Conservation (phyloP, 202 grass and related monocot species). For the Panicum hallii region DNA sequence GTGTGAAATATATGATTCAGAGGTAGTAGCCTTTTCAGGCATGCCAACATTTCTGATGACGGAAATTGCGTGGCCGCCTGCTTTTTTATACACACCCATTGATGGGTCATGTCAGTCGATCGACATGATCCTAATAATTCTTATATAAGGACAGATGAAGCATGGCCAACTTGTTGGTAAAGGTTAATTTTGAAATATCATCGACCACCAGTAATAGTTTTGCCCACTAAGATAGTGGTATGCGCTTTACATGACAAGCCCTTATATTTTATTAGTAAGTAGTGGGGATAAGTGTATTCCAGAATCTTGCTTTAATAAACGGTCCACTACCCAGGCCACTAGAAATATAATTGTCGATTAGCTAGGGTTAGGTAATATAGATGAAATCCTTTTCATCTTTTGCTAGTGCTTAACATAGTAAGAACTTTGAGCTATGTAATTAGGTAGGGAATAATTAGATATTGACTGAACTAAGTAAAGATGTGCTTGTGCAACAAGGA, state of each 20-base stretch:
- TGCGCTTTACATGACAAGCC: neutral
- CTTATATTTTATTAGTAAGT: conserved; percentile 16
- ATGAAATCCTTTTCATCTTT: conserved; percentile 12
- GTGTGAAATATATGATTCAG: too few species aligned
- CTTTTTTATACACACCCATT: too few species aligned
- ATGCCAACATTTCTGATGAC: too few species aligned
- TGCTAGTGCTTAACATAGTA: neutral
- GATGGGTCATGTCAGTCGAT: too few species aligned
- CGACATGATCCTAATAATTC: neutral
- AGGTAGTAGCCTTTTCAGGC: too few species aligned
- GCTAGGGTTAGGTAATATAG: neutral
- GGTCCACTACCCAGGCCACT: neutral
- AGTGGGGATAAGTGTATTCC: conserved; percentile 1
- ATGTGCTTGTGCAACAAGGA: neutral
- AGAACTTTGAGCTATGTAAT: neutral
- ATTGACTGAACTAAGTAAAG: conserved; percentile 1
- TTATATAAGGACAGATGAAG: neutral
- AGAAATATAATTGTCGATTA: neutral
- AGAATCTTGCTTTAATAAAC: neutral
- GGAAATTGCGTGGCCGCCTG: too few species aligned
- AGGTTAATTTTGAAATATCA: conserved; percentile 23
- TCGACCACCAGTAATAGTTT: conserved; percentile 36
- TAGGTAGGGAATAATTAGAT: neutral
- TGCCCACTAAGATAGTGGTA: conserved; percentile 21
- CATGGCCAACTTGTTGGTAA: neutral